phyloP scores from a whole-genome alignment of 768 basidiomycete species.

The Pisolithus marmoratus region DNA sequence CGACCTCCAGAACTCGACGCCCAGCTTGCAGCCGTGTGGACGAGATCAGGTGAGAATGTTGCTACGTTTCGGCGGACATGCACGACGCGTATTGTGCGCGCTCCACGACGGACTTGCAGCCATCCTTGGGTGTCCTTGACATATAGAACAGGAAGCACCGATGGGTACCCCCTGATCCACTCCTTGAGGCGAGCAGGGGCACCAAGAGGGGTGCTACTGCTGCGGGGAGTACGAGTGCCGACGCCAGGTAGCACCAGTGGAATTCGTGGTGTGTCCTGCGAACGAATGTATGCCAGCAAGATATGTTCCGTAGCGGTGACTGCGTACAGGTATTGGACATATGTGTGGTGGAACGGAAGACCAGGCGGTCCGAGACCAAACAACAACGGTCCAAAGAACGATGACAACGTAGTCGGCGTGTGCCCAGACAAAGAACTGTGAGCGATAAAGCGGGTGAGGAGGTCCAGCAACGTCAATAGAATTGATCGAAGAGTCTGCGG shows the following conservation, averaged over 20 bases:
- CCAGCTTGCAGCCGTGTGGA: slow-evolving; percentile 57
- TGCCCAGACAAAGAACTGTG: slow-evolving; percentile 83
- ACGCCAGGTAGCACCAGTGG: slow-evolving; percentile 22
- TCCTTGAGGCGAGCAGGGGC: slow-evolving; percentile 84
- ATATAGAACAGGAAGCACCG: slow-evolving; percentile 63
- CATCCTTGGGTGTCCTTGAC: slow-evolving; percentile 42
- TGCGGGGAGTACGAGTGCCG: slow-evolving; percentile 31
- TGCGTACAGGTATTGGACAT: slow-evolving; percentile 70
- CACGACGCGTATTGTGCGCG: slow-evolving; percentile 73
- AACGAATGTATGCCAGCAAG: slow-evolving; percentile 81
- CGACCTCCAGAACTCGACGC: slow-evolving; percentile 28
- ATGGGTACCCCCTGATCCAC: slow-evolving; percentile 87
- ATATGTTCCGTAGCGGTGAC: slow-evolving; percentile 90
- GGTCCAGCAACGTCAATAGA: slow-evolving; percentile 66
- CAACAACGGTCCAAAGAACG: slow-evolving; percentile 83
- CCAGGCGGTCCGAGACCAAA: slow-evolving; percentile 68
- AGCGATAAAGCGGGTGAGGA: slow-evolving; percentile 77
- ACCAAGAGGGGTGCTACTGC: slow-evolving; percentile 53
- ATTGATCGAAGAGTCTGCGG: slow-evolving; percentile 52
- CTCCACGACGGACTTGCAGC: slow-evolving; percentile 68
- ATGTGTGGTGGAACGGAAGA: slow-evolving; percentile 51
- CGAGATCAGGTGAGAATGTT: slow-evolving; percentile 82
- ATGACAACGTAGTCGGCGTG: slow-evolving; percentile 84
- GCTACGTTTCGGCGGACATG: slow-evolving; percentile 76
- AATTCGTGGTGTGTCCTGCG: slow-evolving; percentile 55